Percentiles rank a stretch among this genome's conserved stretches.
phyloP scores from a whole-genome alignment of 1,284 basidiomycete species.

The Ustilago sp. region DNA sequence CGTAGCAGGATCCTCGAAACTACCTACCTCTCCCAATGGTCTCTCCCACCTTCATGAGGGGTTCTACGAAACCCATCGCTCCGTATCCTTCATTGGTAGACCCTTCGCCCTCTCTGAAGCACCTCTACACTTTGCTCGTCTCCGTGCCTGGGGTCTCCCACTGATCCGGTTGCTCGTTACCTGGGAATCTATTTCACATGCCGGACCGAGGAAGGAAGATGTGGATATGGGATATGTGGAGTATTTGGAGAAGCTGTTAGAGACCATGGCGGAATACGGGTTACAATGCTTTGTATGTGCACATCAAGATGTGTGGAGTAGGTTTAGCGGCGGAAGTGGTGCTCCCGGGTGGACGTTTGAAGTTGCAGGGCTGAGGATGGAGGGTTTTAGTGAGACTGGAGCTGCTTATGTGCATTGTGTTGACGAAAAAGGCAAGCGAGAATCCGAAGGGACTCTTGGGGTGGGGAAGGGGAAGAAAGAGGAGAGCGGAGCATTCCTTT shows the following conservation, averaged over 20 bases:
- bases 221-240: conserved; percentile 86
- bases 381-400: conserved; percentile 52
- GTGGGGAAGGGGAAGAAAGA: conserved; percentile 11
- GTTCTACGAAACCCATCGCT: conserved; percentile 65
- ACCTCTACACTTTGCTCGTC: conserved; percentile 62
- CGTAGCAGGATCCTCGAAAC: conserved; percentile 69
- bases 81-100: conserved; percentile 69
- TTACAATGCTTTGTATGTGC: conserved; percentile 80
- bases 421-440: conserved; percentile 30
- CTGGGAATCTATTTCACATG: conserved; percentile 96
- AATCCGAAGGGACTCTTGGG: neutral
- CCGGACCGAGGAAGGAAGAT: conserved; percentile 71
- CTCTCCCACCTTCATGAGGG: conserved; percentile 49
- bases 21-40: conserved; percentile 52
- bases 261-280: conserved; percentile 82
- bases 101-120: conserved; percentile 69
- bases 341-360: conserved; percentile 75
- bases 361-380: conserved; percentile 56
- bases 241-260: conserved; percentile 81
- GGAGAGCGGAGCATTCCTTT: conserved; percentile 64
- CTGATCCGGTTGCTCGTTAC: conserved; percentile 79
- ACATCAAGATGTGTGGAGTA: conserved; percentile 83
- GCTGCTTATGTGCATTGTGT: conserved; percentile 64
- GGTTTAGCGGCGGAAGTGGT: conserved; percentile 83
- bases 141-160: conserved; percentile 70